These are phyloP conservation scores for Purpureocillium lavendulum DNA, from an alignment of 2,329 filamentous ascomycete species.

Conservation along the genomic window DNA sequence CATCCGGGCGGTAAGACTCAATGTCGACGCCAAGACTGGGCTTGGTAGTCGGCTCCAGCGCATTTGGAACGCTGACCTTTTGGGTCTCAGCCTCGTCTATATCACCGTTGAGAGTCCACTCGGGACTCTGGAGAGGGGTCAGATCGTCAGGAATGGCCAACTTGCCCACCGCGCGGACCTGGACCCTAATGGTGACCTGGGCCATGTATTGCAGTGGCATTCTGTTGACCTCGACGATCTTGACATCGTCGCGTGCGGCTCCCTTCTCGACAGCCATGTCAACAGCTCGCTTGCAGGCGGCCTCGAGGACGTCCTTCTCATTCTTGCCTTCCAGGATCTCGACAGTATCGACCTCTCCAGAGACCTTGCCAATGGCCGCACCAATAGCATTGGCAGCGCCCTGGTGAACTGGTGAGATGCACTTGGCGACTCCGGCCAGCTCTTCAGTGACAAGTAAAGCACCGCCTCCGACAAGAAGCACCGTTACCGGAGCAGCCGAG, in stretches of 20 bases:
- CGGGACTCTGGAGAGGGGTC: conserved; percentile 7
- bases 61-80: conserved; percentile 19
- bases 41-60: conserved; percentile 19
- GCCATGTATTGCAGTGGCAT: conserved; percentile 28
- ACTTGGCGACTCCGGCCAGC: conserved; percentile 39
- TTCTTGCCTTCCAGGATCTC: conserved; percentile 32
- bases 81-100: conserved; percentile 13
- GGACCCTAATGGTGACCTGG: conserved; percentile 24
- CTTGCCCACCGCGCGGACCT: conserved; percentile 24
- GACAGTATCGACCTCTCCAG: conserved; percentile 44
- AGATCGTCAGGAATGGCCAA: conserved; percentile 19
- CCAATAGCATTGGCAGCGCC: conserved; percentile 53
- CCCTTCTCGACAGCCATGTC: conserved; percentile 21
- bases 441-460: conserved; percentile 39
- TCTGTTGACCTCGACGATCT: conserved; percentile 37
- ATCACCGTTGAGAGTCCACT: conserved; percentile 1
- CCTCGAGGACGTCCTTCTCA: conserved; percentile 27
- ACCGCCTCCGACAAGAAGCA: conserved; percentile 51
- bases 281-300: conserved; percentile 26
- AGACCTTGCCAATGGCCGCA: conserved; percentile 48
- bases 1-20: conserved; percentile 19
- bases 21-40: conserved; percentile 22
- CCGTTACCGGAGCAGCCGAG: conserved; percentile 39
- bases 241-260: conserved; percentile 22
- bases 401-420: conserved; percentile 41